These are phyloP conservation scores for Phycomyces blakesleeanus DNA, from an alignment of 192 early-diverging fungal genomes.

Conservation along the genomic window DNA sequence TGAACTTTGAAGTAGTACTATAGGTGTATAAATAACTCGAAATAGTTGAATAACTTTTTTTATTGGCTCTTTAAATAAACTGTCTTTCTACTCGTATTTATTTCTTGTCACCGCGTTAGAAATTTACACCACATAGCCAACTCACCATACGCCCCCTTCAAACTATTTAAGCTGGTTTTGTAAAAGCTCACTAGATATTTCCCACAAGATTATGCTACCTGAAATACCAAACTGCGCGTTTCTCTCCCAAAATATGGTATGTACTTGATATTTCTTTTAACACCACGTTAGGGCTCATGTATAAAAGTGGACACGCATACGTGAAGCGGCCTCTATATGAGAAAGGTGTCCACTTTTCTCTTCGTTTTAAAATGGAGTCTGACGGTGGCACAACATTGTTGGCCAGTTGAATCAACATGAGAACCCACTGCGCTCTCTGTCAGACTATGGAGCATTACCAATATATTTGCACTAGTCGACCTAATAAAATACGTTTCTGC, in stretches of 20 bases:
- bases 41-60: no score
- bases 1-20: no score
- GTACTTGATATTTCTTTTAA: not conserved
- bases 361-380: not conserved
- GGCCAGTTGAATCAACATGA: not conserved
- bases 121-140: no score
- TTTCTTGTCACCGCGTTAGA: no score
- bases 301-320: not conserved
- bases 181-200: no score
- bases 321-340: not conserved
- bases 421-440: not conserved
- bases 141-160: no score
- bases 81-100: no score
- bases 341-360: not conserved
- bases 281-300: not conserved
- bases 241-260: not conserved
- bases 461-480: not conserved
- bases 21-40: no score
- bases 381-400: not conserved
- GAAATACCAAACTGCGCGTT: not conserved
- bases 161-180: no score
- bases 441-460: not conserved
- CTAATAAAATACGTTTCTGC: not conserved
- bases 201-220: not conserved
- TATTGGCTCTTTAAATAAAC: no score